A percentile compares a stretch with the other conserved stretches of the same genome.
These are phyloP conservation scores for Ottelia alismoides DNA, from an alignment of 106 monocot genomes.

Conservation along the genomic window DNA sequence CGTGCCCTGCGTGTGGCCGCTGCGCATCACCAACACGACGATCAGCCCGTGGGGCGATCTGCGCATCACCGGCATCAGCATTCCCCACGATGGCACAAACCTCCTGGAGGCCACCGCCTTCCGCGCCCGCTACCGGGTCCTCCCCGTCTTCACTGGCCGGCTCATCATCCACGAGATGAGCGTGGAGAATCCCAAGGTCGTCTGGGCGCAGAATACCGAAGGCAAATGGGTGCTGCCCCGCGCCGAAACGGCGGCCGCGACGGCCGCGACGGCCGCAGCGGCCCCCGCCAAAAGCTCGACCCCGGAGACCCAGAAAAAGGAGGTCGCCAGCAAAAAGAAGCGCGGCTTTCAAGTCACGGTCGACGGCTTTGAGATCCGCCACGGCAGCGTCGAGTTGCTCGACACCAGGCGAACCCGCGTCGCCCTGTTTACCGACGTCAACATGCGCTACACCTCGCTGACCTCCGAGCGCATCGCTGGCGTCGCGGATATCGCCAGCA, in stretches of 20 bases:
- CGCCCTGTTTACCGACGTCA: background rate
- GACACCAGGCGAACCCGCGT: background rate
- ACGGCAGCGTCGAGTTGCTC: background rate
- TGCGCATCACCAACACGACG: background rate
- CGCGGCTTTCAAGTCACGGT: background rate
- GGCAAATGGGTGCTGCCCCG: background rate
- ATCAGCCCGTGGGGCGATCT: background rate
- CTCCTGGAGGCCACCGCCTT: no score
- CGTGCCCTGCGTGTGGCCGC: no score
- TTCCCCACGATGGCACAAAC: no score
- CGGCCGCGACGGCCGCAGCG: no score
- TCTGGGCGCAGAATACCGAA: background rate
- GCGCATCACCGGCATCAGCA: background rate
- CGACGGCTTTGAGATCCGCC: background rate
- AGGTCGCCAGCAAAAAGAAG: no score
- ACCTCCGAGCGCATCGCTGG: background rate
- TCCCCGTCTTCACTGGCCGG: no score
- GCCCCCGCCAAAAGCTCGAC: background rate
- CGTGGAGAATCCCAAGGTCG: no score
- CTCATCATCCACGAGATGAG: no score
- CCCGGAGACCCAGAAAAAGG: no score
- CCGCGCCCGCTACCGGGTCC: no score
- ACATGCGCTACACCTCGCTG: background rate
- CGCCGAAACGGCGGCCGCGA: background rate
- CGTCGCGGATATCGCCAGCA: background rate